These are phyloP conservation scores for Hemileccinum hortonii DNA, from an alignment of 1,284 basidiomycete species.

Conservation along the genomic window DNA sequence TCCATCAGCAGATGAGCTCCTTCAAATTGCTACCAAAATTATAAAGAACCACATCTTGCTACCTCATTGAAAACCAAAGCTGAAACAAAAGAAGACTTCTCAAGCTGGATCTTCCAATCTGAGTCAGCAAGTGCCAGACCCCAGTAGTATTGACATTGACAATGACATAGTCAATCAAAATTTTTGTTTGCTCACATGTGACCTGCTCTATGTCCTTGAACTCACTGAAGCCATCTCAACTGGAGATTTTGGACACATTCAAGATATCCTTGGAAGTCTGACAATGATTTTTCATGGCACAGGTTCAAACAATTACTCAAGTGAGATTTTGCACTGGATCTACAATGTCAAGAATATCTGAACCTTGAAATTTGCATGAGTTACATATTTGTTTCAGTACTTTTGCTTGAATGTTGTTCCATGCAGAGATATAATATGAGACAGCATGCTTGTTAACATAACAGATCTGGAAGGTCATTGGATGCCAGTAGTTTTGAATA, in stretches of 20 bases:
- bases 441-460: constrained; percentile 27
- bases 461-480: constrained; percentile 23
- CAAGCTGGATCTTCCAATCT: no score
- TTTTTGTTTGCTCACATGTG: constrained; percentile 19
- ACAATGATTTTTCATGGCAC: constrained; percentile 29
- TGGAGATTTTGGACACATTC: constrained; percentile 31
- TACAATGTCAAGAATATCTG: constrained; percentile 31
- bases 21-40: no score
- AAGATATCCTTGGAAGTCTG: constrained; percentile 31
- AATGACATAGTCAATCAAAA: constrained; percentile 16
- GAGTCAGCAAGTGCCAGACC: no score
- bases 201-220: constrained; percentile 28
- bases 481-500: constrained; percentile 31
- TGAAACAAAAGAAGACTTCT: no score
- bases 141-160: no score
- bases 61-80: no score
- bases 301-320: constrained; percentile 33
- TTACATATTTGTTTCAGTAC: not conserved
- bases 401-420: no score
- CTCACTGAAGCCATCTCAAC: constrained; percentile 21
- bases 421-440: constrained; percentile 29
- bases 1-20: not conserved
- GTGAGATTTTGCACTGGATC: constrained; percentile 30
- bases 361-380: constrained; percentile 25
- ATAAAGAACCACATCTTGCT: no score